Evolutionary conservation across 805 yeast species (phyloP).

Genomic region (Nakazawaea sp.): DNA sequence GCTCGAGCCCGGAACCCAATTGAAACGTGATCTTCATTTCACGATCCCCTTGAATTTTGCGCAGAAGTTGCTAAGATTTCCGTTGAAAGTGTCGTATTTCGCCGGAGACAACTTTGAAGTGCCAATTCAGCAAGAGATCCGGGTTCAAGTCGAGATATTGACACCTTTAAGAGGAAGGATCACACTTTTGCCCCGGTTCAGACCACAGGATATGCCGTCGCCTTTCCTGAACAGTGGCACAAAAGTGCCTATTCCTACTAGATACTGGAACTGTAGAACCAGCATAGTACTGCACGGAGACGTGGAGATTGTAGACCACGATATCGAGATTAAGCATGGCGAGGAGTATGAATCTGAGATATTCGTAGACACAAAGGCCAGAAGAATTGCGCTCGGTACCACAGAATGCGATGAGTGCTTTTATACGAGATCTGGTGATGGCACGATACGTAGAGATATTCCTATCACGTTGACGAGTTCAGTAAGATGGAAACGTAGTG

Average conservation of each 20-base stretch:
- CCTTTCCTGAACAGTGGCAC: slow-evolving; percentile 13
- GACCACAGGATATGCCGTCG: slow-evolving; percentile 22
- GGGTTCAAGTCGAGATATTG: slow-evolving; percentile 14
- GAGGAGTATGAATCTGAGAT: slow-evolving; percentile 26
- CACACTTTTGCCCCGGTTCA: slow-evolving; percentile 24
- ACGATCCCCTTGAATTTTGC: not conserved
- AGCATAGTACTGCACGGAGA: slow-evolving; percentile 23
- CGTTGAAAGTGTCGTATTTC: slow-evolving; percentile 13
- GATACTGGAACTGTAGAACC: slow-evolving; percentile 28
- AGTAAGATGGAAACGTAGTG: slow-evolving; percentile 28
- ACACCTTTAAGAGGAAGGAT: slow-evolving; percentile 21
- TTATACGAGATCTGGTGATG: slow-evolving; percentile 30
- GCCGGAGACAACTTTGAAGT: slow-evolving; percentile 23
- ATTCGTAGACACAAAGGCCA: slow-evolving; percentile 7
- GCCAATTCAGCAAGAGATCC: slow-evolving; percentile 19
- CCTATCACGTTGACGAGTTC: slow-evolving; percentile 19
- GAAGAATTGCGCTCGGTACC: not conserved
- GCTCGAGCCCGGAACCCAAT: not conserved
- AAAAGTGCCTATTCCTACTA: slow-evolving; percentile 22
- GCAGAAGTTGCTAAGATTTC: not conserved
- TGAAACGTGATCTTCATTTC: not conserved
- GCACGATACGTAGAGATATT: slow-evolving; percentile 32
- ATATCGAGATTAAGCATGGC: slow-evolving; percentile 24
- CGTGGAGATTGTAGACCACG: slow-evolving; percentile 28
- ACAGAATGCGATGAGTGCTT: slow-evolving; percentile 18